A percentile compares a stretch with the other conserved stretches of the same genome.
phyloP scores from a whole-genome alignment of 345 rosid species.

The Schrenkiella parvula region DNA sequence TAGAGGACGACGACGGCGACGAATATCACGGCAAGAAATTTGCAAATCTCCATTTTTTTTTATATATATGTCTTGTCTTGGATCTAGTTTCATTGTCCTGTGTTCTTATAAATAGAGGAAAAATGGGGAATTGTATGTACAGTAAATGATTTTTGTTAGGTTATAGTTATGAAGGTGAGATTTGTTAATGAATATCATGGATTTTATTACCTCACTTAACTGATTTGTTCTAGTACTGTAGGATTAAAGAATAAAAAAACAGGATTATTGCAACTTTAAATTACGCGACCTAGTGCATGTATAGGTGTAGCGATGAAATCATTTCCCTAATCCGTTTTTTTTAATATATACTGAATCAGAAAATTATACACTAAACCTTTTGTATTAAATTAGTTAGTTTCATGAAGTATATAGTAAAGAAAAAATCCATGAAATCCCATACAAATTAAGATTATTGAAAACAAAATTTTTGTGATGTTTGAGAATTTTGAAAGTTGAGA shows the following conservation, averaged over 20 bases:
- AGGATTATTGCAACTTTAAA: background rate
- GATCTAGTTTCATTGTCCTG: background rate
- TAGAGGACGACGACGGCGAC: background rate
- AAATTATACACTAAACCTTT: background rate
- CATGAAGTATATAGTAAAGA: too few relatives aligned
- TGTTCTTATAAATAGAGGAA: background rate
- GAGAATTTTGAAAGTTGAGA: too few relatives aligned
- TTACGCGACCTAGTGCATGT: background rate
- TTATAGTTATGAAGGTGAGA: background rate
- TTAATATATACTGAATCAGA: background rate
- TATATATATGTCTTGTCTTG: background rate
- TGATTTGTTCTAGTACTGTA: background rate
- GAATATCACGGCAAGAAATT: background rate
- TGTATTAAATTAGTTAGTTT: too few relatives aligned
- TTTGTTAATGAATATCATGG: background rate
- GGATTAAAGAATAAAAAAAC: background rate
- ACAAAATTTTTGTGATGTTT: too few relatives aligned
- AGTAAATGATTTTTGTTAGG: background rate
- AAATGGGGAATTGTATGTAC: background rate
- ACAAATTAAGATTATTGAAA: too few relatives aligned
- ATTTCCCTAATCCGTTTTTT: background rate
- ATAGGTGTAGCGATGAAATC: background rate
- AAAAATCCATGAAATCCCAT: background rate
- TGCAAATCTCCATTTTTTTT: slow-evolving; percentile 6
- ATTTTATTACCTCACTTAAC: background rate